These are phyloP conservation scores for Entomophthora muscae DNA, from an alignment of 371 early-diverging fungal genomes.

Conservation along the genomic window DNA sequence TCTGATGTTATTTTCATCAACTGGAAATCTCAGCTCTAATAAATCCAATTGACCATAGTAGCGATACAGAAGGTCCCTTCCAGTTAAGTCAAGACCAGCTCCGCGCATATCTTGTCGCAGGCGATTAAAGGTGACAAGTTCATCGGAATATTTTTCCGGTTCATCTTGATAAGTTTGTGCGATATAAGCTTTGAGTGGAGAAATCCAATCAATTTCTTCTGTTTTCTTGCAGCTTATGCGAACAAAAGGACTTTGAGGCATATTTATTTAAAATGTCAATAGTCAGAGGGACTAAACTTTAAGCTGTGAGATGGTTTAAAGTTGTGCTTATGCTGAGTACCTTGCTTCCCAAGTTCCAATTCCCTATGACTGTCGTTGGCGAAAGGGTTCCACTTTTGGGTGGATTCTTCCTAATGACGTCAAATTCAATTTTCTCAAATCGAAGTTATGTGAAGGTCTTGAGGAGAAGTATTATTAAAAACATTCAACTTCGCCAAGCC, in stretches of 20 bases:
- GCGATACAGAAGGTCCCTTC: slow-evolving; percentile 78
- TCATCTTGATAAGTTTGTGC: slow-evolving; percentile 71
- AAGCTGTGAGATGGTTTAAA: too few relatives aligned
- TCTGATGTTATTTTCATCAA: slow-evolving; percentile 77
- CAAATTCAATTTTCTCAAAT: too few relatives aligned
- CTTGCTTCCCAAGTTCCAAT: too few relatives aligned
- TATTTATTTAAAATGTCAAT: slow-evolving; percentile 1
- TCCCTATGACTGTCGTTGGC: too few relatives aligned
- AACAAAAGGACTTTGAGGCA: slow-evolving; percentile 15
- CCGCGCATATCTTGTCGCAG: slow-evolving; percentile 90
- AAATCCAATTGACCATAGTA: slow-evolving; percentile 93
- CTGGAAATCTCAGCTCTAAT: slow-evolving; percentile 79
- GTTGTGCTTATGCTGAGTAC: too few relatives aligned
- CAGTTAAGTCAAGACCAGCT: slow-evolving; percentile 77
- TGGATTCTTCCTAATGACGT: too few relatives aligned
- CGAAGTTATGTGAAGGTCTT: too few relatives aligned
- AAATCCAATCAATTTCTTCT: slow-evolving; percentile 77
- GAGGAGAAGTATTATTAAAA: too few relatives aligned
- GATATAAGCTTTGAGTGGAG: slow-evolving; percentile 67
- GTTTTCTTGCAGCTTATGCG: slow-evolving; percentile 33
- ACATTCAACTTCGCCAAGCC: too few relatives aligned
- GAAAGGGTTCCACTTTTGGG: too few relatives aligned
- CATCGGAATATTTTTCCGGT: slow-evolving; percentile 68
- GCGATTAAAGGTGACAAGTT: slow-evolving; percentile 69
- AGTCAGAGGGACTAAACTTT: too few relatives aligned